Base-by-base conservation (phyloP, 441 rosid species). In the Adansonia madagascariensis region DNA sequence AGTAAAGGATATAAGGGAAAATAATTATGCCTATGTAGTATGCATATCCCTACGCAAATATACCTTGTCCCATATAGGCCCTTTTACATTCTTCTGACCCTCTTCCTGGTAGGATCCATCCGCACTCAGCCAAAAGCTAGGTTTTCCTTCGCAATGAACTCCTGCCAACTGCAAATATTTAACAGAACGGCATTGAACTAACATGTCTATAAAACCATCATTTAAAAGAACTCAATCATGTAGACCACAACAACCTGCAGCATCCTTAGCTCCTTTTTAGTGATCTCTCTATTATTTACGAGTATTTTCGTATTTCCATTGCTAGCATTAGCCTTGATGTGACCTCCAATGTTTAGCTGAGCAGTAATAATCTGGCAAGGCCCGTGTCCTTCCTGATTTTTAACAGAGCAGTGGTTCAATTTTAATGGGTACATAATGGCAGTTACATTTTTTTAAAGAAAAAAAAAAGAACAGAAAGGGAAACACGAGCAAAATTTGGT, bases 111-210 rank as follows among this genome's bases (percentile, higher is more conserved):
- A 85, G 56, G 72, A 79, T 35, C 90, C 88, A 73, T 87, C 87
- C 10, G 80, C 80, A 59, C 72, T 79, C 53, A 85, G 75, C 90
- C 88, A 87, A 64, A 85, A 87, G 72, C 84, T 85, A 83, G 88
- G 90, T 24, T 75, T 82, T 61, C 92, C 95, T 86, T 87, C 91
- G 63, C 95, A 91, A 27, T 81, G 86, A 79, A 87, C 90, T 55
- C 87, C 80, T 5, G 75, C 86, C 55, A 71, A 1, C 95, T 91
- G 86, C 83, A 84, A 74, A 35, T 27, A 68, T 55, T 64, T 27
- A 83, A 67, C 61, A 63, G 55, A 77, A 31, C 15, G 65, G 15
- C 17, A 75, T 27, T 9, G 47, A 71, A 56, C 66, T 70, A 69
- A 4, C 14, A 39, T 9, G 3, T 72, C 14, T 2, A 61, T 74